Percentiles rank a stretch among this genome's conserved stretches.
These are phyloP conservation scores for Phytophthora fragariae DNA, from an alignment of 352 stramenopile genomes.

Conservation along the genomic window DNA sequence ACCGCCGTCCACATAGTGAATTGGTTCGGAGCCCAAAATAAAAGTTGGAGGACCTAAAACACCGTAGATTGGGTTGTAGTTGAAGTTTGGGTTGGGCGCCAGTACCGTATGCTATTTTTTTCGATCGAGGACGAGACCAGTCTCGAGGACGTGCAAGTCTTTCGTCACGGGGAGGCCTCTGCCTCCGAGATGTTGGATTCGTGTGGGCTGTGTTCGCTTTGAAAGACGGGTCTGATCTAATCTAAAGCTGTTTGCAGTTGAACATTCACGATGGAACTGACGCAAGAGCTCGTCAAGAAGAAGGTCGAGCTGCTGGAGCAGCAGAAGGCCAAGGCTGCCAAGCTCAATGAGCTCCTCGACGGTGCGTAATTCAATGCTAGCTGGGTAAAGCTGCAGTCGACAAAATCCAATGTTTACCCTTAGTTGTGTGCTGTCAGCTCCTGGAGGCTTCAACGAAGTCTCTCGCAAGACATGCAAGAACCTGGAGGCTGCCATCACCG, in stretches of 20 bases:
- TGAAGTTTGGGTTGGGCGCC: conserved; percentile 6
- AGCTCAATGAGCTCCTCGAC: conserved; percentile 66
- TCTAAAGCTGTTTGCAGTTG: not conserved
- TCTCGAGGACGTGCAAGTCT: conserved; percentile 11
- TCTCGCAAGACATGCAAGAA: conserved; percentile 86
- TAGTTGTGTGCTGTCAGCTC: conserved; percentile 33
- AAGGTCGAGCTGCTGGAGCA: conserved; percentile 78
- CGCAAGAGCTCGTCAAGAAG: conserved; percentile 77
- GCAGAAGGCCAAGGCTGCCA: conserved; percentile 70
- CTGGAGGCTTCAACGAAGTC: conserved; percentile 74
- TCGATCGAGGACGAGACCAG: not conserved
- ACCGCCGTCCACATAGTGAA: conserved; percentile 10
- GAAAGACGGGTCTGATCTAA: not conserved
- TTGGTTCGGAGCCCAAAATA: conserved; percentile 9
- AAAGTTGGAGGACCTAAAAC: not conserved
- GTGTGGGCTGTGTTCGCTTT: not conserved
- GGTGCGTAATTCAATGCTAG: conserved; percentile 31
- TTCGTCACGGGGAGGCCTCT: not conserved
- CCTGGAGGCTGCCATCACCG: conserved; percentile 77
- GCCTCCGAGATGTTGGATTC: not conserved
- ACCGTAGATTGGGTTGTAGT: conserved; percentile 9
- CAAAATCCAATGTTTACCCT: not conserved
- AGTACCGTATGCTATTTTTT: not conserved
- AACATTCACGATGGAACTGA: conserved; percentile 38
- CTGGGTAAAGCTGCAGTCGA: not conserved